Evolutionary conservation across 106 monocot genomes (phyloP).

Genomic region (Apostasia ramifera): DNA sequence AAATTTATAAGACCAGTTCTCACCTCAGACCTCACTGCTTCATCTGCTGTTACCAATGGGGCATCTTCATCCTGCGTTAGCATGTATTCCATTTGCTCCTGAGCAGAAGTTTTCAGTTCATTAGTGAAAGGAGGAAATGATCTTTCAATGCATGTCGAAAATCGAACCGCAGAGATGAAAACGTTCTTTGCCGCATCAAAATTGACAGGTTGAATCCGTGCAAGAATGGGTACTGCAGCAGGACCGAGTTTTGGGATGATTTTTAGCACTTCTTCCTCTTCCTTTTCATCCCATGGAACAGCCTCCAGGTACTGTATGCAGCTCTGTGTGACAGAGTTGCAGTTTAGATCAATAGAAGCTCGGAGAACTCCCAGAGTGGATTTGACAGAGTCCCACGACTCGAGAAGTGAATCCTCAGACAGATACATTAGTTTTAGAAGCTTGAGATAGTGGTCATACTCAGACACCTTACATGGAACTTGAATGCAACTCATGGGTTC

Average conservation of each 20-base stretch:
- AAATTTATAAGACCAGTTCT: slow-evolving; percentile 43
- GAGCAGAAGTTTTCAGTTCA: slow-evolving; percentile 86
- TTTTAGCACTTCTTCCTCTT: slow-evolving; percentile 84
- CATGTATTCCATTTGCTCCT: slow-evolving; percentile 96
- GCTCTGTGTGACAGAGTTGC: slow-evolving; percentile 38
- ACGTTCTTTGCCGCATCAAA: slow-evolving; percentile 63
- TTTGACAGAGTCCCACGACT: slow-evolving; percentile 63
- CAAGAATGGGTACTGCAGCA: slow-evolving; percentile 36
- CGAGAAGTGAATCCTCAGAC: slow-evolving; percentile 40
- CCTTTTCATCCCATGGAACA: slow-evolving; percentile 90
- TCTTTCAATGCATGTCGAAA: slow-evolving; percentile 41
- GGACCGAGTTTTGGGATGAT: slow-evolving; percentile 48
- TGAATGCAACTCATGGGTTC: slow-evolving; percentile 37
- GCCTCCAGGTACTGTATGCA: slow-evolving; percentile 83
- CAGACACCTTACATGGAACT: slow-evolving; percentile 33
- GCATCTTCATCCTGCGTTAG: slow-evolving; percentile 71
- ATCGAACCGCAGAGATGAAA: slow-evolving; percentile 76
- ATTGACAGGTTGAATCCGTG: slow-evolving; percentile 55
- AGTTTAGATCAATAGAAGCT: slow-evolving; percentile 53
- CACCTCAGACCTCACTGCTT: slow-evolving; percentile 53
- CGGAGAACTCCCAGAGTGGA: slow-evolving; percentile 77
- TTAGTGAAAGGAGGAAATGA: slow-evolving; percentile 56
- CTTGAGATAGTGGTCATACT: slow-evolving; percentile 67
- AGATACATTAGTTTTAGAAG: slow-evolving; percentile 66
- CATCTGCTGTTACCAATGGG: slow-evolving; percentile 48